Evolutionary conservation across 768 basidiomycete species (phyloP).

Genomic region (Tephrocybe rancida): DNA sequence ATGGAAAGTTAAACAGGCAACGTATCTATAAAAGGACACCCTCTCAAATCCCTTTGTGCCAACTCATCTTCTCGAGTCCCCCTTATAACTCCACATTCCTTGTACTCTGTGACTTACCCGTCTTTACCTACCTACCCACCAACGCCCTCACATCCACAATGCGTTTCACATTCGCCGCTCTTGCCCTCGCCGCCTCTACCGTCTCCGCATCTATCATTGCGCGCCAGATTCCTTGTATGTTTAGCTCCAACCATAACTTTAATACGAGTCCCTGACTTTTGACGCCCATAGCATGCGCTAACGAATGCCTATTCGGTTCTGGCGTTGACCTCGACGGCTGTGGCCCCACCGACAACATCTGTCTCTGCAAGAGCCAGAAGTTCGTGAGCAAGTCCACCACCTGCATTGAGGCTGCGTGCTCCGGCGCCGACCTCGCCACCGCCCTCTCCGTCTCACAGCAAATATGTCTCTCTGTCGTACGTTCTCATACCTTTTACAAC

Average conservation of each 20-base stretch:
- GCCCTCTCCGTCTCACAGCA: constrained; percentile 43
- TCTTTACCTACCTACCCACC: too few species aligned
- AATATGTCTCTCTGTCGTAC: constrained; percentile 52
- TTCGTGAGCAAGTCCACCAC: constrained; percentile 49
- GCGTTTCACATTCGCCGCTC: constrained; percentile 50
- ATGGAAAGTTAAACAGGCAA: background rate
- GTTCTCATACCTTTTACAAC: constrained; percentile 23
- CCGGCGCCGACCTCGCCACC: constrained; percentile 41
- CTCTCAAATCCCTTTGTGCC: background rate
- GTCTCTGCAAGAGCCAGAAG: constrained; percentile 52
- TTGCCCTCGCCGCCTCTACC: constrained; percentile 43
- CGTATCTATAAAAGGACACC: constrained; percentile 4
- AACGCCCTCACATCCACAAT: too few species aligned
- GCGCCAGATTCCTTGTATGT: constrained; percentile 44
- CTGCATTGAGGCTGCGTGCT: constrained; percentile 54
- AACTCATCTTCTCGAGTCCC: constrained; percentile 12
- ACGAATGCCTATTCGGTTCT: constrained; percentile 40
- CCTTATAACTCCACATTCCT: background rate
- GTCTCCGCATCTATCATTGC: constrained; percentile 33
- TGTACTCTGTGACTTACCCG: too few species aligned
- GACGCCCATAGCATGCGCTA: constrained; percentile 48
- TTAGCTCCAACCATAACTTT: background rate
- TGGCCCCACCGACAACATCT: constrained; percentile 48
- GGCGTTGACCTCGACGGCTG: constrained; percentile 49
- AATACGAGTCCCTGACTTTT: background rate